Evolutionary conservation across 345 rosid genomes (phyloP), one percentile per base, ranked within the genome.

Genomic region (Salix viminalis): DNA sequence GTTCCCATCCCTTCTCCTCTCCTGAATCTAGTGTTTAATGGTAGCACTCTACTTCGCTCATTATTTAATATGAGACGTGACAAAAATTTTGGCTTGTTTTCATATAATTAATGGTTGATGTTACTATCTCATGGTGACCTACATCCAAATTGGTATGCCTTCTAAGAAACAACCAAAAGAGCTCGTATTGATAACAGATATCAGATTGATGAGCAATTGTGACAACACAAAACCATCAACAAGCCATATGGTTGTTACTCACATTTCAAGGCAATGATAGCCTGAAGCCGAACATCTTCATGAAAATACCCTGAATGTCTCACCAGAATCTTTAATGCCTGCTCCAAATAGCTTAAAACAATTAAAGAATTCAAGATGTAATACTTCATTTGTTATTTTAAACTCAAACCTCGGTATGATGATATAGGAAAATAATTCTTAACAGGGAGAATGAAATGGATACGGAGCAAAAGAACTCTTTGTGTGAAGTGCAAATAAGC

Each of bases 231-330:
- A 56, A 70, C 14, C 7, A 61, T 23, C 28, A 46, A 34, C 76
- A 23, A 67, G 52, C 6, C 39, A n/a, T 26, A 50, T 46, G 65
- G 39, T 26, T 58, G 41, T 52, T 56, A 90, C 97, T 90, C 73
- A 96, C 99, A 76, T 84, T 94, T 92, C 84, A 96, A 84, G 78
- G 90, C 81, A 76, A 89, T 91, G 61, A 96, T 76, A 70, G 99
- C 99, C 84, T 96, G 99, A 81, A 94, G 92, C 74, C 99, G 91
- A 71, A 94, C 98, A 88, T 96, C 99, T 87, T 96, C 99, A 82
- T 96, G 99, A 86, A 96, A 96, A 85, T 96, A 96, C 36, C 77
- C 89, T 10, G 97, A 90, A 84, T 94, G 96, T 81, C 87, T 91
- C 32, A 87, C 87, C 93, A 96, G 84, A 84, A 94, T 92, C 86